Conservation (phyloP, 768 basidiomycete species). For the Trametes villosa region DNA sequence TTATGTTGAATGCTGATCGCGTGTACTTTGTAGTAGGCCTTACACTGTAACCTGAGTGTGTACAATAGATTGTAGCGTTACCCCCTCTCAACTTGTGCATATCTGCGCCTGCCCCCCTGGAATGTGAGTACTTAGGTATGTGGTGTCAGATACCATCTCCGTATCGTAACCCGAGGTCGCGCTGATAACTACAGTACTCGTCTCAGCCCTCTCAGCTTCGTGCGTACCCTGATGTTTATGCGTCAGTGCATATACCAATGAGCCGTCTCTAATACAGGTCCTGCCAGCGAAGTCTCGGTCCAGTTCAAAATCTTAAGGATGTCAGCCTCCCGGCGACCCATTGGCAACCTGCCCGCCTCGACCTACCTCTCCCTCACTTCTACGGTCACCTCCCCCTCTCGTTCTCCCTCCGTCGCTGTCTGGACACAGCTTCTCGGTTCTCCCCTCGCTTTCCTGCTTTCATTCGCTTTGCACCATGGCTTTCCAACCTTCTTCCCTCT, state of each 20-base stretch:
- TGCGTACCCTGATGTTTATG: too few relatives aligned
- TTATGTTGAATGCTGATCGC: background rate
- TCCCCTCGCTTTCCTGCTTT: background rate
- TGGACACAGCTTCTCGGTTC: constrained; percentile 10
- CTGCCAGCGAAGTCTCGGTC: too few relatives aligned
- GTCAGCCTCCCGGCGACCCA: background rate
- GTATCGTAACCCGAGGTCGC: too few relatives aligned
- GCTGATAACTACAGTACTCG: too few relatives aligned
- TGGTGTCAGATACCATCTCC: too few relatives aligned
- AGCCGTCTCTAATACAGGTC: too few relatives aligned
- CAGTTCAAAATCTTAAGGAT: background rate
- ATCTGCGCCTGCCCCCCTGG: background rate
- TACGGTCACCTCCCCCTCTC: background rate
- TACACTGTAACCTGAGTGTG: background rate
- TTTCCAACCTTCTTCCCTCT: background rate
- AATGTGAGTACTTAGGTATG: too few relatives aligned
- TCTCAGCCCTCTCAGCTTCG: too few relatives aligned
- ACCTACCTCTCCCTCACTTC: background rate
- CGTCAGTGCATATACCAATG: too few relatives aligned
- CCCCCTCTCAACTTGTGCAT: background rate
- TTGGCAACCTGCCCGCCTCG: background rate
- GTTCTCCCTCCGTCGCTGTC: background rate
- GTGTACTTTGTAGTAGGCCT: background rate
- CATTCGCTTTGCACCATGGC: background rate
- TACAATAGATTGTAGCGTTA: background rate